These are phyloP conservation scores for Hirsutella minnesotensis DNA, from an alignment of 2,329 filamentous ascomycete species.

Conservation along the genomic window DNA sequence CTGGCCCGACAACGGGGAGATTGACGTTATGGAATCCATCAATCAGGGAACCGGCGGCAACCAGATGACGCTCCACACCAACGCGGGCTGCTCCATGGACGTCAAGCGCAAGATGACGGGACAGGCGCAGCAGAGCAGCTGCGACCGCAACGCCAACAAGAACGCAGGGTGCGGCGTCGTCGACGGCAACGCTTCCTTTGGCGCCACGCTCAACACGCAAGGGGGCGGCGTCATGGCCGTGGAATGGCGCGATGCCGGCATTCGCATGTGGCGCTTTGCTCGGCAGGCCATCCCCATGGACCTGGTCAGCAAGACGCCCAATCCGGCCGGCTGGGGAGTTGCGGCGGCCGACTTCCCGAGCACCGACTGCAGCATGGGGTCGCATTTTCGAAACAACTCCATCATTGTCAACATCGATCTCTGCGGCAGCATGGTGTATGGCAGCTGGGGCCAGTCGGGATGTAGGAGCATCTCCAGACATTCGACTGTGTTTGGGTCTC, in stretches of 20 bases:
- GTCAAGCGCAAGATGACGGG: constrained; percentile 44
- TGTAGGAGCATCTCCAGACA: constrained; percentile 21
- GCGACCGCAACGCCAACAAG: constrained; percentile 34
- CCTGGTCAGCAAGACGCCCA: constrained; percentile 37
- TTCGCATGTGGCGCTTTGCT: constrained; percentile 51
- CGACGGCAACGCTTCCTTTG: constrained; percentile 31
- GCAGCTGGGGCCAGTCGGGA: constrained; percentile 31
- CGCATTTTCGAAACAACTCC: constrained; percentile 52
- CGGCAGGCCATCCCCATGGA: constrained; percentile 36
- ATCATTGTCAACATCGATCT: constrained; percentile 57
- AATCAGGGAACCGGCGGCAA: constrained; percentile 44
- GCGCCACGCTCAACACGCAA: constrained; percentile 35
- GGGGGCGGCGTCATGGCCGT: constrained; percentile 49
- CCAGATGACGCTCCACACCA: constrained; percentile 49
- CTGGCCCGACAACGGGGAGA: constrained; percentile 55
- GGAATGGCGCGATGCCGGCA: constrained; percentile 48
- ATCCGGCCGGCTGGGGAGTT: constrained; percentile 50
- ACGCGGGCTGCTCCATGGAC: constrained; percentile 35
- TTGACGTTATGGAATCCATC: constrained; percentile 48
- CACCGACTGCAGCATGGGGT: constrained; percentile 46
- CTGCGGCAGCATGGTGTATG: constrained; percentile 44
- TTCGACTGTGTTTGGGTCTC: too few species aligned
- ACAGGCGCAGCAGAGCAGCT: constrained; percentile 27
- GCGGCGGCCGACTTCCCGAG: constrained; percentile 54
- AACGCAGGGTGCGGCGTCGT: constrained; percentile 48